Percentiles rank a stretch among this genome's conserved stretches.
Evolutionary conservation across 2,329 filamentous ascomycete genomes (phyloP).

Genomic region (Onygenales sp.): DNA sequence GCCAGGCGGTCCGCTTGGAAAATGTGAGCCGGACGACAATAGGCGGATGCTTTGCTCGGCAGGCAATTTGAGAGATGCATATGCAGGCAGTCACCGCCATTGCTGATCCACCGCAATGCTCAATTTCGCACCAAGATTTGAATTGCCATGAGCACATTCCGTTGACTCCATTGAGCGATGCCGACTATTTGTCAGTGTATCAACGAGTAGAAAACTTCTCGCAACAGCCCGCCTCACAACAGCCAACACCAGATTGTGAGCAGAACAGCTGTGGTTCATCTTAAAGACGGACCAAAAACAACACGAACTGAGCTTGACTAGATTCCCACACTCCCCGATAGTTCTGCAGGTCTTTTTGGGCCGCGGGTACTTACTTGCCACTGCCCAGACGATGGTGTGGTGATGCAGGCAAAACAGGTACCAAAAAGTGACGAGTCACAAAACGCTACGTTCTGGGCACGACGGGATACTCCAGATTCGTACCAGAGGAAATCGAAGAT

Average conservation of each 20-base stretch:
- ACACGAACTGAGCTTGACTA: too few species aligned
- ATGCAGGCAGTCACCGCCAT: not conserved
- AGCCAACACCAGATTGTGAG: too few species aligned
- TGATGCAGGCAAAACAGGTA: not conserved
- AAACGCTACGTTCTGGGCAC: not conserved
- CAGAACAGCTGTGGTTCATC: too few species aligned
- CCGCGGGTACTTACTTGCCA: not conserved
- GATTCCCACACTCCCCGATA: too few species aligned
- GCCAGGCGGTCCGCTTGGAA: not conserved
- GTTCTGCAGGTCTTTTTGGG: not conserved
- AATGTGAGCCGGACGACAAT: not conserved
- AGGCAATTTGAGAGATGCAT: not conserved
- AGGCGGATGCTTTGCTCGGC: not conserved
- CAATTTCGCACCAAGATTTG: not conserved
- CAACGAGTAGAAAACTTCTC: too few species aligned
- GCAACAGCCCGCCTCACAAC: too few species aligned
- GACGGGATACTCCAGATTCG: not conserved
- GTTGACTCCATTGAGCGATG: not conserved
- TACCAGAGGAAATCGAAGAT: not conserved
- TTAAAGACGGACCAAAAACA: too few species aligned
- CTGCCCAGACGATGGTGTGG: not conserved
- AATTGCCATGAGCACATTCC: not conserved
- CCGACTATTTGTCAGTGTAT: not conserved
- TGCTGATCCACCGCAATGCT: not conserved
- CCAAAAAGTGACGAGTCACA: slow-evolving; percentile 2